Evolutionary conservation across 2,329 filamentous ascomycete species (phyloP).

Genomic region (Arthrinium phaeospermum): DNA sequence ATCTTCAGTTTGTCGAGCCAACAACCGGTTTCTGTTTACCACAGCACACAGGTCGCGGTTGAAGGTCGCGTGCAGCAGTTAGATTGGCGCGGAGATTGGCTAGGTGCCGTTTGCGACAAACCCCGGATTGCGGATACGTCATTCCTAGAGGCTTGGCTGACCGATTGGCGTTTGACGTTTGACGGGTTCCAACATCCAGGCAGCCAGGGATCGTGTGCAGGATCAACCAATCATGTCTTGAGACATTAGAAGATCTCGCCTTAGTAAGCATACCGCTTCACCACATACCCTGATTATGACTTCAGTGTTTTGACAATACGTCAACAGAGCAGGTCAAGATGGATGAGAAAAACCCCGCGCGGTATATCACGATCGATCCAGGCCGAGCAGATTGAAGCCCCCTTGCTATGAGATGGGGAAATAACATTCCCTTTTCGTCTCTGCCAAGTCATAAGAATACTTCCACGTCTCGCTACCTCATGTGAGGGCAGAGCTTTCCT

Average conservation of each 20-base stretch:
- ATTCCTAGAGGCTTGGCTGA: not conserved
- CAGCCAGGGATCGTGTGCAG: too few species aligned
- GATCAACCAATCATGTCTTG: too few species aligned
- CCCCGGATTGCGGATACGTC: conserved; percentile 13
- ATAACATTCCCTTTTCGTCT: not conserved
- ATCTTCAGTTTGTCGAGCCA: not conserved
- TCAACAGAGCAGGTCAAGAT: not conserved
- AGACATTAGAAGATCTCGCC: not conserved
- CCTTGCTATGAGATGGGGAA: too few species aligned
- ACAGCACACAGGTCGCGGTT: not conserved
- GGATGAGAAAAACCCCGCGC: not conserved
- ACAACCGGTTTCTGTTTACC: not conserved
- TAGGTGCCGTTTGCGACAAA: not conserved
- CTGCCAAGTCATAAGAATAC: not conserved
- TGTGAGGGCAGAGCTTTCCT: not conserved
- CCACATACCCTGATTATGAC: not conserved
- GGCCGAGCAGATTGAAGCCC: too few species aligned
- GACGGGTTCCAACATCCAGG: not conserved
- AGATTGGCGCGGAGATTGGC: not conserved
- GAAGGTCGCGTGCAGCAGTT: not conserved
- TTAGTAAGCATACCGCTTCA: not conserved
- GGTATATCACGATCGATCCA: not conserved
- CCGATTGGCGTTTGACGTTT: not conserved
- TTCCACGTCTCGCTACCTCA: not conserved
- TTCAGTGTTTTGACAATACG: not conserved